Evolutionary conservation across 1,139 yeast species (phyloP).

Genomic region (Pichia sp.): DNA sequence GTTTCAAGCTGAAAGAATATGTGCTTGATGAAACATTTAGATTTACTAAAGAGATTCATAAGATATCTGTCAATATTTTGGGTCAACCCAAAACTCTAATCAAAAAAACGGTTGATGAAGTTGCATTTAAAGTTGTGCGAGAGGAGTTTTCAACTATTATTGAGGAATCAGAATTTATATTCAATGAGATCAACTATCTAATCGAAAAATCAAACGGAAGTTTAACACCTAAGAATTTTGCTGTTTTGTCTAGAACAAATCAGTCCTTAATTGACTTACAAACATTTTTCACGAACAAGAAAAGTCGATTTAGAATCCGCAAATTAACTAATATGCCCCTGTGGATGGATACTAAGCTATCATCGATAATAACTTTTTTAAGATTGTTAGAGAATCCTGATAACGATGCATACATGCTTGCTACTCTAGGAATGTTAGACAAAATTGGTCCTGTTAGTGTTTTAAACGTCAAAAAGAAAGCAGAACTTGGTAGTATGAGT

Average conservation of each 20-base stretch:
- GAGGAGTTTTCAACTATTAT: constrained; percentile 24
- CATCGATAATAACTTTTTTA: constrained; percentile 44
- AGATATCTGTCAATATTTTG: constrained; percentile 34
- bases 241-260: constrained; percentile 49
- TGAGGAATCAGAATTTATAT: constrained; percentile 39
- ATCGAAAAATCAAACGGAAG: constrained; percentile 40
- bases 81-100: constrained; percentile 15
- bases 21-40: constrained; percentile 47
- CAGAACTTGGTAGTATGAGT: constrained; percentile 11
- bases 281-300: constrained; percentile 33
- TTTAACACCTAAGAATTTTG: constrained; percentile 45
- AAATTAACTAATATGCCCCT: constrained; percentile 42
- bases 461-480: constrained; percentile 20
- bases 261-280: constrained; percentile 41
- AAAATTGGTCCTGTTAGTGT: constrained; percentile 29
- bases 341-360: constrained; percentile 49
- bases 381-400: constrained; percentile 33
- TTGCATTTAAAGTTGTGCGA: constrained; percentile 32
- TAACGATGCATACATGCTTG: constrained; percentile 30
- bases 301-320: constrained; percentile 34
- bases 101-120: constrained; percentile 18
- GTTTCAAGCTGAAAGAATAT: constrained; percentile 25
- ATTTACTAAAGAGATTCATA: constrained; percentile 48
- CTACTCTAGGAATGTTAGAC: constrained; percentile 27
- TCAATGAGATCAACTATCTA: constrained; percentile 39